These are phyloP conservation scores for Physcia stellaris DNA, from an alignment of 495 filamentous ascomycete genomes.

Conservation along the genomic window DNA sequence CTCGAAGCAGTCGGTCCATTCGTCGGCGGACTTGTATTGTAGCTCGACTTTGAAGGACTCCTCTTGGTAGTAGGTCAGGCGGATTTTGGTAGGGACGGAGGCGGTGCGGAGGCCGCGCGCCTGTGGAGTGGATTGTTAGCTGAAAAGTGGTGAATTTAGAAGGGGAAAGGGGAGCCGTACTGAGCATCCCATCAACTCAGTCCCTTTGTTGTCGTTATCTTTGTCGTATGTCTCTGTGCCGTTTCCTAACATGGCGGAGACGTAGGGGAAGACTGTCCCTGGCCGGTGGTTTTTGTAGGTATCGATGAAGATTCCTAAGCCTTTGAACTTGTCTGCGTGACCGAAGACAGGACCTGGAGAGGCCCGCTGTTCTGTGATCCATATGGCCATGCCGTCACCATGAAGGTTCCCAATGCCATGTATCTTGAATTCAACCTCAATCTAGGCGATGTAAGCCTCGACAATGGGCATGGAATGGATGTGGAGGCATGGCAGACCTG, in stretches of 20 bases:
- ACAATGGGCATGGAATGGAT: too few species aligned
- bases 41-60: constrained; percentile 81
- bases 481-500: too few species aligned
- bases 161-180: constrained; percentile 25
- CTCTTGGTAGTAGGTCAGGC: constrained; percentile 93
- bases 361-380: constrained; percentile 90
- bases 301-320: constrained; percentile 92
- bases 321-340: constrained; percentile 76
- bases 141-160: background rate
- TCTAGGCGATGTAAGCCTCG: too few species aligned
- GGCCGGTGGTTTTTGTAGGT: constrained; percentile 99
- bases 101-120: constrained; percentile 65
- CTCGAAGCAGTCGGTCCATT: constrained; percentile 87
- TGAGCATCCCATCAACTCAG: constrained; percentile 88
- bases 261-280: constrained; percentile 87
- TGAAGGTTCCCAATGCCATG: constrained; percentile 72
- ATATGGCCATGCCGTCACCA: constrained; percentile 96
- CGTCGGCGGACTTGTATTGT: constrained; percentile 77
- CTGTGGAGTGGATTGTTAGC: constrained; percentile 18
- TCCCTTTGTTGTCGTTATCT: constrained; percentile 85
- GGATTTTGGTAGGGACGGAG: constrained; percentile 66
- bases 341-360: constrained; percentile 79
- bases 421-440: constrained; percentile 92
- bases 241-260: constrained; percentile 97
- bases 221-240: constrained; percentile 84